Percentiles rank a stretch among this genome's conserved stretches.
These are phyloP conservation scores for Penicillium sp. DNA, from an alignment of 2,329 filamentous ascomycete species.

Conservation along the genomic window DNA sequence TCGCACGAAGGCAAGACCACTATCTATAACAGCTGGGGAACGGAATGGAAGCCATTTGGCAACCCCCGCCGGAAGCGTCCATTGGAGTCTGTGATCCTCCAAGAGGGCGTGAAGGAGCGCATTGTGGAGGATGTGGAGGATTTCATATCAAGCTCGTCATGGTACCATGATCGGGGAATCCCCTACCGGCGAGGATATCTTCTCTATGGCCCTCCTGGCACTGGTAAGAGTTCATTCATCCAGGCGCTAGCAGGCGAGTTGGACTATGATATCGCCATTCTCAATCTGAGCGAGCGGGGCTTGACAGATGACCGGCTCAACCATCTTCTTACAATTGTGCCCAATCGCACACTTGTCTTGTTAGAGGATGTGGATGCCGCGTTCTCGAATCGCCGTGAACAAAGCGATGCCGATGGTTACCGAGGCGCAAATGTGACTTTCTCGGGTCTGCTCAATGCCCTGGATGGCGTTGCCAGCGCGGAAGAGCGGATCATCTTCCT, in stretches of 20 bases:
- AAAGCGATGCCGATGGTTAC: conserved; percentile 79
- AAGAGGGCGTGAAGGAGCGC: conserved; percentile 77
- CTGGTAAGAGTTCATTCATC: conserved; percentile 94
- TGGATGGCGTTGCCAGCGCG: conserved; percentile 90
- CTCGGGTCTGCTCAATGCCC: conserved; percentile 80
- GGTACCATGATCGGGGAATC: conserved; percentile 94
- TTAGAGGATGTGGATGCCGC: conserved; percentile 92
- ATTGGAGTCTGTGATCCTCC: conserved; percentile 82
- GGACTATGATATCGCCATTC: conserved; percentile 88
- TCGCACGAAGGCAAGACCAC: conserved; percentile 89
- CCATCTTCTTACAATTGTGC: conserved; percentile 81
- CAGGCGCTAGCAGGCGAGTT: conserved; percentile 90
- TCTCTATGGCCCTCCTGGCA: conserved; percentile 84
- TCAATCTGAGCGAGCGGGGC: conserved; percentile 85
- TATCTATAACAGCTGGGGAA: conserved; percentile 82
- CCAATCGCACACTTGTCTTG: conserved; percentile 76
- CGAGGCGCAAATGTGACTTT: conserved; percentile 88
- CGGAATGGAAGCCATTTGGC: conserved; percentile 83
- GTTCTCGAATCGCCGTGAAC: conserved; percentile 73
- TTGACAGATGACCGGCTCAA: conserved; percentile 88
- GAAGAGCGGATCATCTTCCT: conserved; percentile 93
- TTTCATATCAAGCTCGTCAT: conserved; percentile 75
- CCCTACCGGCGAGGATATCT: conserved; percentile 89
- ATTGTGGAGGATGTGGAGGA: conserved; percentile 80
- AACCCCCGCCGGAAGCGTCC: conserved; percentile 84